A percentile compares a stretch with the other conserved stretches of the same genome.
Conservation (phyloP, 2,329 filamentous ascomycete species). For the Cordyceps militaris region DNA sequence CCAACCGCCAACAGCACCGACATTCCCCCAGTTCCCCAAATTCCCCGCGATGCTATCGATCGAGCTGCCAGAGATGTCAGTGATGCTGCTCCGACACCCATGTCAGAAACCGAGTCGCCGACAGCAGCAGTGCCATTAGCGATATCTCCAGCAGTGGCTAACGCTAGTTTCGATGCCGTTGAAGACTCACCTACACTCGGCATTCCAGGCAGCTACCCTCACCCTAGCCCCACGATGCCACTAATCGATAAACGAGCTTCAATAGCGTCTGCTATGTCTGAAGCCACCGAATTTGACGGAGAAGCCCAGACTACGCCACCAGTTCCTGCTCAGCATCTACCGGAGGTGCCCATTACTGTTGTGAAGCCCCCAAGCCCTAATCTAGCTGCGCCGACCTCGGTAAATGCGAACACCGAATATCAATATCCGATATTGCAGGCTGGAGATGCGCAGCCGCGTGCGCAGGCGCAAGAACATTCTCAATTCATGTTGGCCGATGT, state of each 20-base stretch:
- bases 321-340: constrained; percentile 25
- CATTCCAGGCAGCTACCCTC: constrained; percentile 56
- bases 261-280: constrained; percentile 52
- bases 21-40: constrained; percentile 8
- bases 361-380: constrained; percentile 26
- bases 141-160: constrained; percentile 12
- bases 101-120: neutral
- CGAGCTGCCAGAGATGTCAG: neutral
- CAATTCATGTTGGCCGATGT: neutral
- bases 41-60: constrained; percentile 4
- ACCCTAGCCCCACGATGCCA: constrained; percentile 29
- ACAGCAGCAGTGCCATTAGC: constrained; percentile 6
- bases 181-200: constrained; percentile 59
- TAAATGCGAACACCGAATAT: constrained; percentile 35
- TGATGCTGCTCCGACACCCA: neutral
- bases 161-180: neutral
- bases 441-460: constrained; percentile 14
- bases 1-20: neutral
- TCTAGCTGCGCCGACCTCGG: constrained; percentile 8
- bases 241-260: constrained; percentile 48
- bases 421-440: constrained; percentile 46
- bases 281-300: constrained; percentile 64
- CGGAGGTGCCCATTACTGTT: constrained; percentile 21
- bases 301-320: constrained; percentile 58
- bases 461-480: constrained; percentile 13